Conservation (phyloP, 176 grass and related monocot species). For the Olyra latifolia region DNA sequence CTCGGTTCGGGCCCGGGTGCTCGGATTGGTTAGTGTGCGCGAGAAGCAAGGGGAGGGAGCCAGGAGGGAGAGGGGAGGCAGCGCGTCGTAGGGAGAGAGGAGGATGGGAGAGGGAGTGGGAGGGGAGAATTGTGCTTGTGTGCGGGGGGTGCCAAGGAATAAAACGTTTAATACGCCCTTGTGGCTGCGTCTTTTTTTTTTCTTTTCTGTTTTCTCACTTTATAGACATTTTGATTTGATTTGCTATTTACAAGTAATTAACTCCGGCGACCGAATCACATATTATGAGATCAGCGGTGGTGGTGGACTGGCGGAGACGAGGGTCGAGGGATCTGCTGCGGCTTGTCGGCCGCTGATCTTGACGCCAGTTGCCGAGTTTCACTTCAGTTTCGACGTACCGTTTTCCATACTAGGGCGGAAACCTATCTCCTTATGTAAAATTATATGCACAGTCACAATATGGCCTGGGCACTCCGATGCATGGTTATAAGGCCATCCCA, state of each 20-base stretch:
- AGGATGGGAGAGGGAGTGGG: neutral
- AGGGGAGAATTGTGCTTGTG: neutral
- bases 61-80: neutral
- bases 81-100: conserved; percentile 24
- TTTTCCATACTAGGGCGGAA: no score
- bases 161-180: conserved; percentile 32
- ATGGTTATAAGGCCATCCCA: no score
- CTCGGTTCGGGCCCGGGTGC: conserved; percentile 36
- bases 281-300: conserved; percentile 7
- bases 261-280: neutral
- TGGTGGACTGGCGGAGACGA: no score
- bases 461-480: no score
- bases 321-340: neutral
- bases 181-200: neutral
- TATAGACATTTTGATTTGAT: conserved; percentile 18
- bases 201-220: neutral
- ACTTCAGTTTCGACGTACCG: neutral
- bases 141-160: conserved; percentile 24
- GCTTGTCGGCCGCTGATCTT: neutral
- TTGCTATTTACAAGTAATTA: conserved; percentile 5
- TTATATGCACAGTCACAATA: no score
- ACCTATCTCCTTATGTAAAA: no score
- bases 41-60: conserved; percentile 56
- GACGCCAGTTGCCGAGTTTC: no score
- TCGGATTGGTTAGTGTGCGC: conserved; percentile 61